Conservation (phyloP, 1,139 yeast species). For the Magnusiomyces ingens region DNA sequence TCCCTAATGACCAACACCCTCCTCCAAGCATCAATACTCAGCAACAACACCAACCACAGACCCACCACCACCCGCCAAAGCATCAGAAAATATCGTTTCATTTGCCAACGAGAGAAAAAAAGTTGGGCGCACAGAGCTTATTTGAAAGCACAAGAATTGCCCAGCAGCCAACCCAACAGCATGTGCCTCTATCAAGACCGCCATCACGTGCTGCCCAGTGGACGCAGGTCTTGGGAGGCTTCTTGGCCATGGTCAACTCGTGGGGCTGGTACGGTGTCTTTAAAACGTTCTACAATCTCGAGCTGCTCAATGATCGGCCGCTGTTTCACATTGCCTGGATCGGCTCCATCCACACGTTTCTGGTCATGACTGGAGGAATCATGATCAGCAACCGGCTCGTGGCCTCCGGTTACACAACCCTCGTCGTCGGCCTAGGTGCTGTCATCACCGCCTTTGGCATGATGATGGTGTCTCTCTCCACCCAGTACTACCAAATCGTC, state of each 20-base stretch:
- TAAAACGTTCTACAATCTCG: neutral
- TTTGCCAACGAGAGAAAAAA: too few species aligned
- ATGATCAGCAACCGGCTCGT: neutral
- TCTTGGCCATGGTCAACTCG: neutral
- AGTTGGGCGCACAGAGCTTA: too few species aligned
- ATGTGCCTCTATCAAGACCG: too few species aligned
- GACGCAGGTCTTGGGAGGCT: neutral
- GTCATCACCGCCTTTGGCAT: slow-evolving; percentile 37
- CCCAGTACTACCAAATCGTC: slow-evolving; percentile 47
- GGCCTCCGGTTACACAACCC: neutral
- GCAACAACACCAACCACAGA: too few species aligned
- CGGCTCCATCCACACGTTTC: neutral
- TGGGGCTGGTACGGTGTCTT: slow-evolving; percentile 1
- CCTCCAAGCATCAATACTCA: too few species aligned
- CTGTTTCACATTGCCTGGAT: neutral
- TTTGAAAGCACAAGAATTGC: too few species aligned
- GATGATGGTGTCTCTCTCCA: slow-evolving; percentile 47
- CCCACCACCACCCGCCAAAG: too few species aligned
- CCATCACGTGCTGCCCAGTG: neutral
- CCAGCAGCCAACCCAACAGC: too few species aligned
- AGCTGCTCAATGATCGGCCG: neutral
- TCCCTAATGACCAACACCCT: too few species aligned
- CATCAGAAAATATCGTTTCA: too few species aligned
- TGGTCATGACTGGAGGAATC: neutral
- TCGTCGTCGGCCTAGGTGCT: slow-evolving; percentile 8